Evolutionary conservation across 2,329 filamentous ascomycete genomes (phyloP).

Genomic region (Xylariaceae sp.): DNA sequence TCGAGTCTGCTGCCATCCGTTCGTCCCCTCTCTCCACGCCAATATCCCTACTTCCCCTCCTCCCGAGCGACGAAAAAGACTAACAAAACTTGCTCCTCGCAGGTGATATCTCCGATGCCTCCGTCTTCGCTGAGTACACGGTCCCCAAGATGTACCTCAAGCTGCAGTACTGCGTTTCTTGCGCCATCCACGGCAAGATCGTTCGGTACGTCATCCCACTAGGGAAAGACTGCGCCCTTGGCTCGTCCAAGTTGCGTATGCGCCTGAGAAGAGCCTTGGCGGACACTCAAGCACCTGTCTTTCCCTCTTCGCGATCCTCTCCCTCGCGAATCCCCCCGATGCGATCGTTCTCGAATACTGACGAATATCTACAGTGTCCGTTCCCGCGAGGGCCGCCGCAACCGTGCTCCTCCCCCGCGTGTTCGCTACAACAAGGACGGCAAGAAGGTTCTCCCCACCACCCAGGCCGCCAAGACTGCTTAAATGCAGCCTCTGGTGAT

Average conservation of each 20-base stretch:
- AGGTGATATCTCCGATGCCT: conserved; percentile 99
- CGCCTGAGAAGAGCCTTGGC: conserved; percentile 56
- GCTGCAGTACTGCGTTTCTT: conserved; percentile 99
- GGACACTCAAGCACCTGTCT: conserved; percentile 36
- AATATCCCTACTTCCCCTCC: background rate
- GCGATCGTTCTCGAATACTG: conserved; percentile 33
- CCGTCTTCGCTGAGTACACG: conserved; percentile 98
- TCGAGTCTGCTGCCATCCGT: conserved; percentile 99
- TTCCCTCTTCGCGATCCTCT: conserved; percentile 22
- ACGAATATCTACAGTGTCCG: conserved; percentile 69
- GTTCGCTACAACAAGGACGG: conserved; percentile 99
- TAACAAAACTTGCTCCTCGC: conserved; percentile 15
- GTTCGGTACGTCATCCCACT: conserved; percentile 80
- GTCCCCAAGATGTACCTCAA: conserved; percentile 99
- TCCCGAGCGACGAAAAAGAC: conserved; percentile 10
- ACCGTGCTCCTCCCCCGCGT: conserved; percentile 95
- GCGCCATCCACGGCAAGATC: conserved; percentile 99
- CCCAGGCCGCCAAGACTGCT: conserved; percentile 65
- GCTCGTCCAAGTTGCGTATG: conserved; percentile 34
- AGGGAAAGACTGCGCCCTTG: conserved; percentile 52
- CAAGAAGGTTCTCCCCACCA: conserved; percentile 96
- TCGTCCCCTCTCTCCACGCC: conserved; percentile 44
- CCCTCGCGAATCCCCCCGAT: conserved; percentile 23
- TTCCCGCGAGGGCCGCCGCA: conserved; percentile 92
- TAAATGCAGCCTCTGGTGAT: conserved; percentile 29